Evolutionary conservation across 2,329 filamentous ascomycete species (phyloP).

Genomic region (Aquanectria penicillioides): DNA sequence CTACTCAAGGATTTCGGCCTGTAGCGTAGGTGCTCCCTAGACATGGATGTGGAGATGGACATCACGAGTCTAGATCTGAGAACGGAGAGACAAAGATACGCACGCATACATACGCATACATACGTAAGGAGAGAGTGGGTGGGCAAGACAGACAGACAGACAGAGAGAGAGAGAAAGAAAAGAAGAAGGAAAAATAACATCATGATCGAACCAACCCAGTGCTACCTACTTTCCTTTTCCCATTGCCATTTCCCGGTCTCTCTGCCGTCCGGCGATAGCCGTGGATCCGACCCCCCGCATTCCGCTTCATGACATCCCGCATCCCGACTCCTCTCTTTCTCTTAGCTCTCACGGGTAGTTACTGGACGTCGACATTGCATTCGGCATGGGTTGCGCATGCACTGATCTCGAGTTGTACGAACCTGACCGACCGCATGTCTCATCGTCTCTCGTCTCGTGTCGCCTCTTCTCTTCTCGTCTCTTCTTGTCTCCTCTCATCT

Average conservation of each 20-base stretch:
- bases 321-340: background rate
- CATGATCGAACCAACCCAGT: background rate
- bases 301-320: too few species aligned
- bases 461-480: background rate
- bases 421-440: background rate
- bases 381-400: too few species aligned
- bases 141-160: background rate
- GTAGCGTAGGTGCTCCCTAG: too few species aligned
- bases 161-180: background rate
- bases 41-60: too few species aligned
- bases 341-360: too few species aligned
- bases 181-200: background rate
- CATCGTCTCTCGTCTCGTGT: background rate
- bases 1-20: too few species aligned
- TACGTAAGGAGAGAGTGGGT: background rate
- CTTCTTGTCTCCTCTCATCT: background rate
- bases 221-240: too few species aligned
- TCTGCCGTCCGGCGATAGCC: conserved; percentile 1
- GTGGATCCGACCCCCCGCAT: background rate
- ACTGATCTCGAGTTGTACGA: conserved; percentile 3
- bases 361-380: too few species aligned
- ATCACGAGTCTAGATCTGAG: too few species aligned
- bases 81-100: too few species aligned
- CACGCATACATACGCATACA: too few species aligned
- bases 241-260: background rate